Base-by-base conservation (phyloP, 345 rosid genomes). In the Rhizophora apiculata region DNA sequence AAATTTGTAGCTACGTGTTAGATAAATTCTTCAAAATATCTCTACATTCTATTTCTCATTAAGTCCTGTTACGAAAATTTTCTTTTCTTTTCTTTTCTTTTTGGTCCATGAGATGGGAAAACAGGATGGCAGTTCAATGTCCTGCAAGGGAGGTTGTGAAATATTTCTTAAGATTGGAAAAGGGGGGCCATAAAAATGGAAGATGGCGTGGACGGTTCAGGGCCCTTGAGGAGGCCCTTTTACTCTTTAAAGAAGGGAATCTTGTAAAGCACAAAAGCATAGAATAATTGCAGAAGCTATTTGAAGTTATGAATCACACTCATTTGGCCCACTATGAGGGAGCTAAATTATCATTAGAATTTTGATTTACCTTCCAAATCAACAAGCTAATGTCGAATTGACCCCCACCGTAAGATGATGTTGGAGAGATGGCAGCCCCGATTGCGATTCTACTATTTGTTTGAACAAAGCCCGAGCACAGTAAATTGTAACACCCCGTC, bases 351-450 rank as follows among this genome's bases (percentile, higher is more conserved):
- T 0, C 1, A 13, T 43, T 15, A 43, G 60, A 56, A 24, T 56
- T 56, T 11, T 31, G 24, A 36, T 78, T 87, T 86, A 96, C 99
- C 99, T 96, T 96, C 99, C 99, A 96, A 62, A 96, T 73, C 67
- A 96, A 67, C 67, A 96, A 77, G 80, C 98, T 92, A 16, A 96
- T 96, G 54, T 96, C 99, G 66, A 96, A 96, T 71, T 96, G 99
- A 26, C 98, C 90, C 6, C 96, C 99, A 29, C 11, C 72, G 72
- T 87, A 92, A 2, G 94, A 75, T n/a, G 99, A 96, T 18, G 91
- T 84, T 21, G 99, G 98, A 65, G 98, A 89, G 73, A 96, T 96
- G 3, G 98, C 97, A 67, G 99, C 98, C 57, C 99, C 99, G 2
- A 96, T 87, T 8, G 98, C 98, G 48, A 96, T 83, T 78, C 82